These are phyloP conservation scores for Acidomyces sp. DNA, from an alignment of 495 filamentous ascomycete species.

Conservation along the genomic window DNA sequence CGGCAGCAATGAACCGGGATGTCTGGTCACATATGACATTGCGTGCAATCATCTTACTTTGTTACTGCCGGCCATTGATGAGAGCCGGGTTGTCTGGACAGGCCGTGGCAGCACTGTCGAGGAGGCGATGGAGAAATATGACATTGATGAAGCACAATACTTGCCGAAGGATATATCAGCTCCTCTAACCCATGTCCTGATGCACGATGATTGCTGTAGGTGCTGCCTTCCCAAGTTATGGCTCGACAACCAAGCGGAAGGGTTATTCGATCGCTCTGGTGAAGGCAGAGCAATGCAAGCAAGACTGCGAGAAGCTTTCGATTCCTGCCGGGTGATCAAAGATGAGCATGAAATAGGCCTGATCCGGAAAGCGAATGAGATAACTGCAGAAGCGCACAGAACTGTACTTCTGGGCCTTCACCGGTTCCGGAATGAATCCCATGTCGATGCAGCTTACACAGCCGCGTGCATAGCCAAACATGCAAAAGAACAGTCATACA, in stretches of 20 bases:
- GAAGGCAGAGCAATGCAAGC: background rate
- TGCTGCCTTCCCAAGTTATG: too few species aligned
- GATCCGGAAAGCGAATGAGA: slow-evolving; percentile 63
- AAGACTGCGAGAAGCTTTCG: slow-evolving; percentile 36
- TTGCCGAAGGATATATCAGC: slow-evolving; percentile 1
- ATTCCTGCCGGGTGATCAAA: slow-evolving; percentile 64
- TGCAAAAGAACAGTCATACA: slow-evolving; percentile 70
- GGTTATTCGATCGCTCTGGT: background rate
- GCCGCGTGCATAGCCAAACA: slow-evolving; percentile 54
- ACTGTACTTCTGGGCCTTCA: slow-evolving; percentile 48
- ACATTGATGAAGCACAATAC: slow-evolving; percentile 9
- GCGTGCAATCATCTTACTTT: slow-evolving; percentile 41
- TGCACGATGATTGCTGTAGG: too few species aligned
- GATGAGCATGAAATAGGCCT: slow-evolving; percentile 64
- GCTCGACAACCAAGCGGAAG: background rate
- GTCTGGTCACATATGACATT: slow-evolving; percentile 51
- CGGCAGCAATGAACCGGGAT: slow-evolving; percentile 47
- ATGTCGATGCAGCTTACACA: slow-evolving; percentile 66
- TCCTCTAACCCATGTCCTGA: too few species aligned
- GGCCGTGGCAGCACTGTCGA: slow-evolving; percentile 41
- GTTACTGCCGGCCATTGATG: slow-evolving; percentile 30
- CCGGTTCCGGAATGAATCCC: slow-evolving; percentile 58
- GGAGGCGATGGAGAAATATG: slow-evolving; percentile 35
- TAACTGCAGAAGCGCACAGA: slow-evolving; percentile 62
- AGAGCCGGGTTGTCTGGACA: slow-evolving; percentile 45